A percentile compares a stretch with the other conserved stretches of the same genome.
phyloP scores from a whole-genome alignment of 495 filamentous ascomycete genomes.

The Saxophila tyrrhenica region DNA sequence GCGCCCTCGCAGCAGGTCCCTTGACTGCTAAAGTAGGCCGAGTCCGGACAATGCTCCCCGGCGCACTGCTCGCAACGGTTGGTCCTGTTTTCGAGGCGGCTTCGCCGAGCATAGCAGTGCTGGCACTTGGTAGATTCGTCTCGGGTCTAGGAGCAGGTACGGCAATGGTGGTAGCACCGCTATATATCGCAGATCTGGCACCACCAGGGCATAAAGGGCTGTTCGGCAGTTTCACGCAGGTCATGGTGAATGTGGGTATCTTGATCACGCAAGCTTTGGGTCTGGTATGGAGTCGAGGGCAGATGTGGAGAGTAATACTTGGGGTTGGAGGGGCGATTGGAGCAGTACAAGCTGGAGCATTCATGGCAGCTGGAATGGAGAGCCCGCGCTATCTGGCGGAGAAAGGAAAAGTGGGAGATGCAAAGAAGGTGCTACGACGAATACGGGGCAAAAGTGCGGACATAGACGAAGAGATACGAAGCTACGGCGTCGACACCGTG shows the following conservation, averaged over 20 bases:
- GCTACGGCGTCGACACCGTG: slow-evolving; percentile 31
- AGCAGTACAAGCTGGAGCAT: slow-evolving; percentile 48
- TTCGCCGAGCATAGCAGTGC: slow-evolving; percentile 50
- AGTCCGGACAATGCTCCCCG: slow-evolving; percentile 55
- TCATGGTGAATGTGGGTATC: slow-evolving; percentile 92
- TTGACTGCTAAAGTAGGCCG: slow-evolving; percentile 63
- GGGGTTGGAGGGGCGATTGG: slow-evolving; percentile 61
- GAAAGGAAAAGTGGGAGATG: slow-evolving; percentile 46
- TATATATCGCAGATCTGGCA: slow-evolving; percentile 86
- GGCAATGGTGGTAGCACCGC: slow-evolving; percentile 83
- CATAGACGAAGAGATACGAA: slow-evolving; percentile 60
- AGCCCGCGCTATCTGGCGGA: slow-evolving; percentile 77
- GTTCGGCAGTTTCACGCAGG: slow-evolving; percentile 84
- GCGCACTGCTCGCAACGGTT: slow-evolving; percentile 60
- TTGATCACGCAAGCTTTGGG: slow-evolving; percentile 72
- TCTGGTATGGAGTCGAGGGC: slow-evolving; percentile 68
- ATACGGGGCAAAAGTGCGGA: slow-evolving; percentile 60
- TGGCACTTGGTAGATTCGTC: slow-evolving; percentile 64
- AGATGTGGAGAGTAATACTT: slow-evolving; percentile 74
- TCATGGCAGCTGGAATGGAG: slow-evolving; percentile 61
- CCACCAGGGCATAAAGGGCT: slow-evolving; percentile 68
- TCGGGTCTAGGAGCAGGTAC: slow-evolving; percentile 78
- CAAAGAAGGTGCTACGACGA: slow-evolving; percentile 54
- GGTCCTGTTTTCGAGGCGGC: slow-evolving; percentile 67
- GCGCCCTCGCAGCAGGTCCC: slow-evolving; percentile 67